Evolutionary conservation across 2,329 filamentous ascomycete species (phyloP).

Genomic region (Microcyclospora pomicola): DNA sequence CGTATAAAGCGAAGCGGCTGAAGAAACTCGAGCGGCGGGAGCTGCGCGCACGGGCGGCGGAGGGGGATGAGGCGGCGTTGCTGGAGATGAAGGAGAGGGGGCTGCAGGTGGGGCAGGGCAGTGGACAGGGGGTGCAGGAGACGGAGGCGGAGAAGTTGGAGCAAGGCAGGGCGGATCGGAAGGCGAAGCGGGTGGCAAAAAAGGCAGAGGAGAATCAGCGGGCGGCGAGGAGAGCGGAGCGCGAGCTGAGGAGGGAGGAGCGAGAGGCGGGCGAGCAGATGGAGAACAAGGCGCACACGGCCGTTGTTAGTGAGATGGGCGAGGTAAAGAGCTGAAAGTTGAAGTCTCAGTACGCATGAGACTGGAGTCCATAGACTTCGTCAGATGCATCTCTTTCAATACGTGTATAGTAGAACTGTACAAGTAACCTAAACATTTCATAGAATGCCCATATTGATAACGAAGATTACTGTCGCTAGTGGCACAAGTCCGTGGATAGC

Average conservation of each 20-base stretch:
- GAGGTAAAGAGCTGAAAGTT: no score
- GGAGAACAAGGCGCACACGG: no score
- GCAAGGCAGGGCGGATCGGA: constrained; percentile 15
- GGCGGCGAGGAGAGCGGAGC: constrained; percentile 15
- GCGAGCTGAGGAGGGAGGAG: constrained; percentile 10
- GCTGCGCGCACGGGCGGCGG: constrained; percentile 17
- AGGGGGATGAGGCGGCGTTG: constrained; percentile 18
- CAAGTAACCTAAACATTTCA: no score
- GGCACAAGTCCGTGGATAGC: no score
- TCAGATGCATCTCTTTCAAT: no score
- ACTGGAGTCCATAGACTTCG: no score
- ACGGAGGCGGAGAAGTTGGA: constrained; percentile 9
- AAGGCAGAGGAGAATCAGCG: constrained; percentile 15
- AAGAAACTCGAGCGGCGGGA: constrained; percentile 39
- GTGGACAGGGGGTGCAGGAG: constrained; percentile 13
- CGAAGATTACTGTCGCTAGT: no score
- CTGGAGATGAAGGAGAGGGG: constrained; percentile 10
- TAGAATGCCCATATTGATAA: no score
- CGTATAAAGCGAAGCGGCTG: constrained; percentile 40
- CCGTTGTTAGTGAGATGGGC: no score
- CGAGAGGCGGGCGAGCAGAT: constrained; percentile 5
- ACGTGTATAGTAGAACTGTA: no score
- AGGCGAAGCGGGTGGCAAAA: constrained; percentile 20
- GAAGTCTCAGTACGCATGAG: no score
- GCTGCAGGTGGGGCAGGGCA: no score